phyloP scores from a whole-genome alignment of 2,329 filamentous ascomycete genomes.

The Fusarium sublunatum region DNA sequence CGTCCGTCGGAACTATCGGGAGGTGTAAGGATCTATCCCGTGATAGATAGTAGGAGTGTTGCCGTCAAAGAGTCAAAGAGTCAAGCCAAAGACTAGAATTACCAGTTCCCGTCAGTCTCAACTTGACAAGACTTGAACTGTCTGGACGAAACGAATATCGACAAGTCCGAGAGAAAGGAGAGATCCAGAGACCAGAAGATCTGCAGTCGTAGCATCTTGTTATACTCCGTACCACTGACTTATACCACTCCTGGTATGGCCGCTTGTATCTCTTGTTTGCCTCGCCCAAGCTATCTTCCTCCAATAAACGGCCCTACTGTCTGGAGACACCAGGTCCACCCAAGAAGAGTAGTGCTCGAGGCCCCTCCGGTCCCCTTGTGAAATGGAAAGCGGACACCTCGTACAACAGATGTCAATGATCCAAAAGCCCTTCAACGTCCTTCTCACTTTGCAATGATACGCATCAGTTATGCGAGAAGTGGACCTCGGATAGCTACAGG shows the following conservation, averaged over 20 bases:
- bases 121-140: conserved; percentile 1
- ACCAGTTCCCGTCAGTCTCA: conserved; percentile 3
- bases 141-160: conserved; percentile 5
- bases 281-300: conserved; percentile 18
- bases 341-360: conserved; percentile 22
- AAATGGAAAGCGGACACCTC: conserved; percentile 25
- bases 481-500: conserved; percentile 24
- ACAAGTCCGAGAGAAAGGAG: conserved; percentile 19
- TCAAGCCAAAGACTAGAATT: conserved; percentile 12
- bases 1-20: conserved; percentile 25
- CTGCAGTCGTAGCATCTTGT: conserved; percentile 38
- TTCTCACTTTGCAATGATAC: conserved; percentile 14
- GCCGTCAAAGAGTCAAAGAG: conserved; percentile 2
- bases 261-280: conserved; percentile 38
- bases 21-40: conserved; percentile 13
- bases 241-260: conserved; percentile 33
- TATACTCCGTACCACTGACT: conserved; percentile 44
- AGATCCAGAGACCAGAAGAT: conserved; percentile 25
- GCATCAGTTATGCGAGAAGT: conserved; percentile 26
- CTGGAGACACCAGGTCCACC: conserved; percentile 26
- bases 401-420: conserved; percentile 43
- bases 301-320: conserved; percentile 37
- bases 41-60: conserved; percentile 8
- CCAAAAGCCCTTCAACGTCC: conserved; percentile 26
- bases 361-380: conserved; percentile 26